Evolutionary conservation across 75 land plant species (phyloP).

Genomic region (Isoetes taiwanensis): DNA sequence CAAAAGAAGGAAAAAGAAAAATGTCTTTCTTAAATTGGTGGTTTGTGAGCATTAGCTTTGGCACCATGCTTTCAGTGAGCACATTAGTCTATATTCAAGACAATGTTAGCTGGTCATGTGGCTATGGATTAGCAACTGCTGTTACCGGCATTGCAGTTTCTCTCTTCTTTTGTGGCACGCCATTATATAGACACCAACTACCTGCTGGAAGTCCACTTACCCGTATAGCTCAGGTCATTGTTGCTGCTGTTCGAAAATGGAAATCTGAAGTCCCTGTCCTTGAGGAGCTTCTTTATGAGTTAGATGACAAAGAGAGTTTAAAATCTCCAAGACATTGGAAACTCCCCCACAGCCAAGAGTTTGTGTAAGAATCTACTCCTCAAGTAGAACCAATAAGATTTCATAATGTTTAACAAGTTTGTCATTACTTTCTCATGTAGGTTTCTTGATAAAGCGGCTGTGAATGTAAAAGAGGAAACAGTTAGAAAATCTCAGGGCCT

Average conservation of each 20-base stretch:
- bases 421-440: constrained; percentile 7
- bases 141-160: constrained; percentile 59
- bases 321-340: constrained; percentile 13
- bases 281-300: constrained; percentile 48
- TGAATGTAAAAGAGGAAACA: constrained; percentile 10
- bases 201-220: constrained; percentile 85
- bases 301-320: not conserved
- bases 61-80: constrained; percentile 73
- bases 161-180: constrained; percentile 60
- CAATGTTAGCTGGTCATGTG: constrained; percentile 66
- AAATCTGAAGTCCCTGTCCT: constrained; percentile 36
- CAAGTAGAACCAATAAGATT: not conserved
- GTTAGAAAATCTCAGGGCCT: not conserved
- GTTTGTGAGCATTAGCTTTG: constrained; percentile 66
- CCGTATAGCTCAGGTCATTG: constrained; percentile 69
- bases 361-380: constrained; percentile 13
- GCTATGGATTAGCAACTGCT: constrained; percentile 55
- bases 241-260: constrained; percentile 63
- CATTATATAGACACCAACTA: constrained; percentile 51
- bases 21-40: constrained; percentile 68
- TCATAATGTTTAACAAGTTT: not conserved
- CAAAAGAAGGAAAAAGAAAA: constrained; percentile 54
- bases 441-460: constrained; percentile 16
- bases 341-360: constrained; percentile 21
- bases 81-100: constrained; percentile 71